phyloP scores from a whole-genome alignment of 331 rosid genomes.

The Telfairia occidentalis region DNA sequence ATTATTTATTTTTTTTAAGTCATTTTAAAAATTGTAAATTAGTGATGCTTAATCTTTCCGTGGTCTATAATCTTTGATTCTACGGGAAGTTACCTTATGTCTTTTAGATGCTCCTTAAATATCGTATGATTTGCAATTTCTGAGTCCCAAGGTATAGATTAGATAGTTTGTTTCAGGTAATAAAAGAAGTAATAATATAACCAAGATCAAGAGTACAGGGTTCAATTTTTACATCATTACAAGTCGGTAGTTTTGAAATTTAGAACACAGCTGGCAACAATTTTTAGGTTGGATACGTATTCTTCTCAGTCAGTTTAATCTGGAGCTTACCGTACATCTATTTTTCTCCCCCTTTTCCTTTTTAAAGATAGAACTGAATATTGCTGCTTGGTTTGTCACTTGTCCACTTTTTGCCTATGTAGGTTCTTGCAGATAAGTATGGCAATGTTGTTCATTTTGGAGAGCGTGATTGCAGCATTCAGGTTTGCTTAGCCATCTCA shows the following conservation, averaged over 20 bases:
- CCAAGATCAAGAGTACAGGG: neutral
- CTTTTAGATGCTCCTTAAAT: neutral
- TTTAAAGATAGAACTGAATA: neutral
- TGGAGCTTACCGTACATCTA: neutral
- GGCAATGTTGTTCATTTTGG: conserved; percentile 94
- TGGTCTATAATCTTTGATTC: neutral
- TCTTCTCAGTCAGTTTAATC: neutral
- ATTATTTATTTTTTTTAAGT: too few relatives aligned
- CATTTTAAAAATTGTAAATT: too few relatives aligned
- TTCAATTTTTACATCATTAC: neutral
- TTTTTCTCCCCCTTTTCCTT: neutral
- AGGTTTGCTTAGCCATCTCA: conserved; percentile 36
- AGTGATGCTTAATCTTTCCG: neutral
- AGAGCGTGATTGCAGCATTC: conserved; percentile 98
- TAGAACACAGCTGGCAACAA: neutral
- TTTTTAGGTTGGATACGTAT: neutral
- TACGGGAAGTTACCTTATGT: neutral
- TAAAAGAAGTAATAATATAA: neutral
- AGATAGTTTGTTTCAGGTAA: neutral
- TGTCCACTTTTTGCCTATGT: conserved; percentile 18
- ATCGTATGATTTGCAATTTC: neutral
- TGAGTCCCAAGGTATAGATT: neutral
- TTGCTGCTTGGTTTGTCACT: conserved; percentile 16
- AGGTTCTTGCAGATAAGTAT: conserved; percentile 91
- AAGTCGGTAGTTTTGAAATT: neutral